Conservation (phyloP, 306 rosid genomes). For the Quillaja saponaria region DNA sequence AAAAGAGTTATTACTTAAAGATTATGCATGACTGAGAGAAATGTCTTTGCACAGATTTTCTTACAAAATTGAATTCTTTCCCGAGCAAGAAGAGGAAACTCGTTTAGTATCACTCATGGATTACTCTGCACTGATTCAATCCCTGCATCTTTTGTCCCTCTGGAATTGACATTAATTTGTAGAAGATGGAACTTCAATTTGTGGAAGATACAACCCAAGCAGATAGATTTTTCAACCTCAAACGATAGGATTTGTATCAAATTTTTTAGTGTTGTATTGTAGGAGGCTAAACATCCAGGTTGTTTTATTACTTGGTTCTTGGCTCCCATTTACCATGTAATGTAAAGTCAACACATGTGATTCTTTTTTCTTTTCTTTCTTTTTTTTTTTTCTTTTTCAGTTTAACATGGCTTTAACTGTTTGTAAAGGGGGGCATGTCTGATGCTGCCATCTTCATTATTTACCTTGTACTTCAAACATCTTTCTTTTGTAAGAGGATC, state of each 20-base stretch:
- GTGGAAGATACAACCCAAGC: conserved; percentile 26
- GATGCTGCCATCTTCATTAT: conserved; percentile 16
- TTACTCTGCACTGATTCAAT: conserved; percentile 27
- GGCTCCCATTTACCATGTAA: conserved; percentile 32
- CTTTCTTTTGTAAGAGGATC: conserved; percentile 27
- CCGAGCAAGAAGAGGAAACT: conserved; percentile 45
- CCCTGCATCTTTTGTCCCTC: conserved; percentile 37
- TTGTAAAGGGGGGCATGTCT: conserved; percentile 1
- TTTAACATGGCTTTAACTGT: conserved; percentile 16
- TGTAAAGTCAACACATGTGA: conserved; percentile 39
- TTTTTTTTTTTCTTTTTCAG: conserved; percentile 5
- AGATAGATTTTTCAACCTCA: conserved; percentile 28
- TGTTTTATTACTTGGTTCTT: conserved; percentile 35
- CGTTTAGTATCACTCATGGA: conserved; percentile 31
- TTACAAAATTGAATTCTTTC: conserved; percentile 32
- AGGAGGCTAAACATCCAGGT: conserved; percentile 33
- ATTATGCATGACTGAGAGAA: conserved; percentile 24
- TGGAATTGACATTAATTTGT: conserved; percentile 42
- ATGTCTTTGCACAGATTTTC: conserved; percentile 35
- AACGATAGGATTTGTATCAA: conserved; percentile 19
- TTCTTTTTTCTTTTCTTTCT: too few species aligned
- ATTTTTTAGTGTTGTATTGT: conserved; percentile 26
- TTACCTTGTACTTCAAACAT: conserved; percentile 10
- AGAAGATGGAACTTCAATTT: conserved; percentile 34
- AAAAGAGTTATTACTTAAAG: background rate